Evolutionary conservation across 352 stramenopile species (phyloP).

Genomic region (Phytophthora cactorum): DNA sequence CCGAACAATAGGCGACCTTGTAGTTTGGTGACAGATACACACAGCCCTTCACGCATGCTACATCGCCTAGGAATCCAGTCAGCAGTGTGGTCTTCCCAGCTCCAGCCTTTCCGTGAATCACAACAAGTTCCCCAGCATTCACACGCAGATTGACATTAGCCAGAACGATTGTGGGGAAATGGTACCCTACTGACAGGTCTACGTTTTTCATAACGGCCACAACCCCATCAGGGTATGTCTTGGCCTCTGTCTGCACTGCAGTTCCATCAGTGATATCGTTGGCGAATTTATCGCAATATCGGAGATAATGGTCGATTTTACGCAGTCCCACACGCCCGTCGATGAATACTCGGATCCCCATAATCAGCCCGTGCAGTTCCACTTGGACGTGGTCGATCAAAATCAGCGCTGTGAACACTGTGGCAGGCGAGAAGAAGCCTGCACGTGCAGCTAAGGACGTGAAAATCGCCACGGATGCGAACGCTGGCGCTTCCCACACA

Average conservation of each 20-base stretch:
- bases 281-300: slow-evolving; percentile 27
- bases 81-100: slow-evolving; percentile 52
- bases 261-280: slow-evolving; percentile 1
- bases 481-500: slow-evolving; percentile 44
- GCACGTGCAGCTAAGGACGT: slow-evolving; percentile 34
- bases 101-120: slow-evolving; percentile 48
- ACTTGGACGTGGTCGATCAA: slow-evolving; percentile 44
- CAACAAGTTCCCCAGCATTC: slow-evolving; percentile 40
- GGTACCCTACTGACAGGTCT: slow-evolving; percentile 23
- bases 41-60: slow-evolving; percentile 28
- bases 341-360: slow-evolving; percentile 36
- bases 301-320: slow-evolving; percentile 33
- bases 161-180: slow-evolving; percentile 38
- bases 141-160: slow-evolving; percentile 37
- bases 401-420: slow-evolving; percentile 44
- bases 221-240: slow-evolving; percentile 26
- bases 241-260: not conserved
- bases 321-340: slow-evolving; percentile 30
- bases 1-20: slow-evolving; percentile 74
- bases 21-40: slow-evolving; percentile 38
- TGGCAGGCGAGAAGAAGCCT: slow-evolving; percentile 39
- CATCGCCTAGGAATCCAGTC: slow-evolving; percentile 43
- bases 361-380: slow-evolving; percentile 43
- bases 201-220: slow-evolving; percentile 34
- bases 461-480: slow-evolving; percentile 45